Percentiles rank a stretch among this genome's conserved stretches.
Evolutionary conservation across 768 basidiomycete species (phyloP).

Genomic region (Phallus indusiatus): DNA sequence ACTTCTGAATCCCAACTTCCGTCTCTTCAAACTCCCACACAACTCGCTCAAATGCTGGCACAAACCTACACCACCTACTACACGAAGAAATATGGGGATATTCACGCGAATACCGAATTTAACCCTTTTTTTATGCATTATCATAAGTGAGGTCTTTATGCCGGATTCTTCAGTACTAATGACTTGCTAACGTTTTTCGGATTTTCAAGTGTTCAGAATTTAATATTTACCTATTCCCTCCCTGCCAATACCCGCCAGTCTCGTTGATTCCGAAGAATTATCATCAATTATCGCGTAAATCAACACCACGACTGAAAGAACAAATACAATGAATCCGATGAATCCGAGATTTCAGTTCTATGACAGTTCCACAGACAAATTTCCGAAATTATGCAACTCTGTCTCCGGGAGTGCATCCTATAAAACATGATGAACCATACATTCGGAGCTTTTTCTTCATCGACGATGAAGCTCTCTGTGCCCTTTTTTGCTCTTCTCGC

Average conservation of each 20-base stretch:
- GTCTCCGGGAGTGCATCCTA: not conserved
- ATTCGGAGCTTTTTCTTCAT: not conserved
- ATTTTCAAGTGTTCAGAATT: no score
- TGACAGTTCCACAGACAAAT: not conserved
- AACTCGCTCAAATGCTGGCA: no score
- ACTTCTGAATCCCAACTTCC: no score
- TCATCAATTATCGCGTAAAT: not conserved
- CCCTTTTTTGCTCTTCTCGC: constrained; percentile 11
- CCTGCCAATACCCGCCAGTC: no score
- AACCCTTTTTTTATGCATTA: not conserved
- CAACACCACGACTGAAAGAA: not conserved
- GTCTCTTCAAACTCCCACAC: no score
- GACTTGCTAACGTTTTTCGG: no score
- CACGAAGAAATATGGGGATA: not conserved
- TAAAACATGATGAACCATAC: not conserved
- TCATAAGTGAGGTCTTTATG: not conserved
- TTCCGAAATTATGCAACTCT: not conserved
- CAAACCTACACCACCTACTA: no score
- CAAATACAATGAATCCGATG: not conserved
- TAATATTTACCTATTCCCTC: no score
- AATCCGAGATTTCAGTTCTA: not conserved
- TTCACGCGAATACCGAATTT: not conserved
- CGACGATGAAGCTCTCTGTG: not conserved
- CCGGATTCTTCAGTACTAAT: no score
- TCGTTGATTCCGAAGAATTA: not conserved